Conservation (phyloP, 2,329 filamentous ascomycete species). For the Trichocomaceae sp. region DNA sequence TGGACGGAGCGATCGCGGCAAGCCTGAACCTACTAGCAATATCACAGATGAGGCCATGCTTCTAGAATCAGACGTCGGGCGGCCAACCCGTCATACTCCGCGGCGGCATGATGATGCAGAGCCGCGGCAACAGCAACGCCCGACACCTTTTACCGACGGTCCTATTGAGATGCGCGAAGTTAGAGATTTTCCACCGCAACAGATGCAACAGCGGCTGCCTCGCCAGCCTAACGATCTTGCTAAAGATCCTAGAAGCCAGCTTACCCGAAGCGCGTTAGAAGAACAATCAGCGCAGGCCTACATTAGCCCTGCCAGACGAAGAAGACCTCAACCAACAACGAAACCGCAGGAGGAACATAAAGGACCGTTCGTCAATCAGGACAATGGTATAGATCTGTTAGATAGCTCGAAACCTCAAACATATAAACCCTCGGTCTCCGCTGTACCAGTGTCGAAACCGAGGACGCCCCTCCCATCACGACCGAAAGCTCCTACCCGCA, state of each 20-base stretch:
- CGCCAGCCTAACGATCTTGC: conserved; percentile 17
- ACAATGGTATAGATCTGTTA: conserved; percentile 58
- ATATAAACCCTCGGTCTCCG: conserved; percentile 19
- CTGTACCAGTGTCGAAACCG: conserved; percentile 37
- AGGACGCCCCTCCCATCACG: conserved; percentile 40
- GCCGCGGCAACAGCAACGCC: conserved; percentile 12
- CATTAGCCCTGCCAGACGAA: conserved; percentile 76
- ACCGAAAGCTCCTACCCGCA: conserved; percentile 44
- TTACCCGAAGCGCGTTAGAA: conserved; percentile 68
- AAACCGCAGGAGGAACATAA: conserved; percentile 32
- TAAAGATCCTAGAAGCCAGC: conserved; percentile 51
- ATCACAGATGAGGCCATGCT: conserved; percentile 55
- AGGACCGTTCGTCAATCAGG: conserved; percentile 20
- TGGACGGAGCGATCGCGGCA: conserved; percentile 13
- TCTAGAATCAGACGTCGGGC: conserved; percentile 26
- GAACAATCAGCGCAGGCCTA: conserved; percentile 78
- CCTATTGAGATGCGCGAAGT: conserved; percentile 20
- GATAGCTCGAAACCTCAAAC: conserved; percentile 41
- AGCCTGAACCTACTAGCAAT: conserved; percentile 15
- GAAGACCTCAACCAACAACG: conserved; percentile 38
- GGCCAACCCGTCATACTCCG: conserved; percentile 23
- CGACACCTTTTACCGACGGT: conserved; percentile 16
- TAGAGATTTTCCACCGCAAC: conserved; percentile 35
- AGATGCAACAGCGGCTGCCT: conserved; percentile 28
- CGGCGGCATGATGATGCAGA: conserved; percentile 20